Evolutionary conservation across 2,329 filamentous ascomycete genomes (phyloP).

Genomic region (Zymoseptoria passerinii): DNA sequence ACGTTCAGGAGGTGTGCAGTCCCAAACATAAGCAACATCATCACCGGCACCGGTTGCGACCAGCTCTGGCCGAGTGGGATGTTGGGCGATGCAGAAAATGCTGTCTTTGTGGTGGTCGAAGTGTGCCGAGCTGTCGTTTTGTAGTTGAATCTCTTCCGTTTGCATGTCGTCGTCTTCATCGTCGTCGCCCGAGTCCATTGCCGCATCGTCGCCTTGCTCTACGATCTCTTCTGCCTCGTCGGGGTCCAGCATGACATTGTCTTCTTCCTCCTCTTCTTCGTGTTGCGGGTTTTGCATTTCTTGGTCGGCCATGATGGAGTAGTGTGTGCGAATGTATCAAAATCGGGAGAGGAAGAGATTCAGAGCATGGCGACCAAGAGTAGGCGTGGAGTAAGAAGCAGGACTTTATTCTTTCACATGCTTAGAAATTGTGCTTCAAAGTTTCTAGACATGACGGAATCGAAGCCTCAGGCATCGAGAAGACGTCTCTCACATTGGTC

Average conservation of each 20-base stretch:
- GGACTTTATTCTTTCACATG: not conserved
- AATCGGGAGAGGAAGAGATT: not conserved
- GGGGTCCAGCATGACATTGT: constrained; percentile 64
- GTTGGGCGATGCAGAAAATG: constrained; percentile 90
- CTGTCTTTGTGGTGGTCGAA: constrained; percentile 87
- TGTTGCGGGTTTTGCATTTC: constrained; percentile 10
- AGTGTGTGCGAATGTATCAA: not conserved
- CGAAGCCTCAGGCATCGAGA: not conserved
- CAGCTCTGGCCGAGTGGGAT: constrained; percentile 68
- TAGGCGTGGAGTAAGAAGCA: too few relatives aligned
- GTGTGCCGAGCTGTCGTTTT: constrained; percentile 89
- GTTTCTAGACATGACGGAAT: not conserved
- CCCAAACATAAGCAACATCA: constrained; percentile 80
- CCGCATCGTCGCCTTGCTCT: constrained; percentile 57
- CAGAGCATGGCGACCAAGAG: too few relatives aligned
- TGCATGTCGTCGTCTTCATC: constrained; percentile 50
- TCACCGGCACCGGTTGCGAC: constrained; percentile 81
- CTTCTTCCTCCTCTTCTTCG: constrained; percentile 46
- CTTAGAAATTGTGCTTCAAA: not conserved
- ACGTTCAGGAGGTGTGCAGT: constrained; percentile 53
- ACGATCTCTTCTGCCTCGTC: constrained; percentile 71
- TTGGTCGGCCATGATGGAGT: constrained; percentile 14
- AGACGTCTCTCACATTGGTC: too few relatives aligned
- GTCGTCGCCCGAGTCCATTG: constrained; percentile 69
- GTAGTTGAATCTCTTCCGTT: constrained; percentile 62